Conservation (phyloP, 768 basidiomycete genomes). For the Dendrothele bispora region DNA sequence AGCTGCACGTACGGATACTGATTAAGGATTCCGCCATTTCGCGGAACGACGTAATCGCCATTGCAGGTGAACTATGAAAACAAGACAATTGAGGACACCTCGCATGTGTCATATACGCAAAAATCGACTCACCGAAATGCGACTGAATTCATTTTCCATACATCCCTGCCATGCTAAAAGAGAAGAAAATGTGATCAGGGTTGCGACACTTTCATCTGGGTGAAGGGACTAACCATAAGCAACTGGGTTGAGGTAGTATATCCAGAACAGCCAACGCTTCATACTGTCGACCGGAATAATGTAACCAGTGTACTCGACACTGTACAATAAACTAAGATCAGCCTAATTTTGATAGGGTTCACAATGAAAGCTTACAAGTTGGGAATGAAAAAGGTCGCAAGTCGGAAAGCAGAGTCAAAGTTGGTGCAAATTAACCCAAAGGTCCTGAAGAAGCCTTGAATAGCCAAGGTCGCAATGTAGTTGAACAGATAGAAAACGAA, state of each 20-base stretch:
- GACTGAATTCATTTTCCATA: conserved; percentile 87
- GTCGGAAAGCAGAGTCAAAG: conserved; percentile 46
- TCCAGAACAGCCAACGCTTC: conserved; percentile 88
- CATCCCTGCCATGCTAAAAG: conserved; percentile 66
- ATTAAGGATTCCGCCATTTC: conserved; percentile 53
- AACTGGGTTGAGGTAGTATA: conserved; percentile 81
- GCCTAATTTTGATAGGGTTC: conserved; percentile 1
- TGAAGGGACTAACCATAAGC: conserved; percentile 57
- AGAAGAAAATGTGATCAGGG: neutral
- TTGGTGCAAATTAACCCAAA: conserved; percentile 55
- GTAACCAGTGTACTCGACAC: conserved; percentile 69
- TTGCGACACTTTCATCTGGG: too few relatives aligned
- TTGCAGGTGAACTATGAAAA: conserved; percentile 56
- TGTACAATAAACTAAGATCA: too few relatives aligned
- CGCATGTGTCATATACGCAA: too few relatives aligned
- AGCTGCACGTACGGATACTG: conserved; percentile 58
- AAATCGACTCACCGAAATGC: conserved; percentile 49
- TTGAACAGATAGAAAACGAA: conserved; percentile 65
- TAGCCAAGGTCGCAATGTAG: conserved; percentile 63
- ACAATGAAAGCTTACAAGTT: conserved; percentile 49
- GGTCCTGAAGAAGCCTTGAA: conserved; percentile 86
- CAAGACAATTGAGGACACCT: too few relatives aligned
- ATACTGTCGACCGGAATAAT: conserved; percentile 66
- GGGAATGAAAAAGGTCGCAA: conserved; percentile 70
- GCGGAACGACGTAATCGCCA: conserved; percentile 63